phyloP scores from a whole-genome alignment of 495 filamentous ascomycete species.

The Penicillium silybi region DNA sequence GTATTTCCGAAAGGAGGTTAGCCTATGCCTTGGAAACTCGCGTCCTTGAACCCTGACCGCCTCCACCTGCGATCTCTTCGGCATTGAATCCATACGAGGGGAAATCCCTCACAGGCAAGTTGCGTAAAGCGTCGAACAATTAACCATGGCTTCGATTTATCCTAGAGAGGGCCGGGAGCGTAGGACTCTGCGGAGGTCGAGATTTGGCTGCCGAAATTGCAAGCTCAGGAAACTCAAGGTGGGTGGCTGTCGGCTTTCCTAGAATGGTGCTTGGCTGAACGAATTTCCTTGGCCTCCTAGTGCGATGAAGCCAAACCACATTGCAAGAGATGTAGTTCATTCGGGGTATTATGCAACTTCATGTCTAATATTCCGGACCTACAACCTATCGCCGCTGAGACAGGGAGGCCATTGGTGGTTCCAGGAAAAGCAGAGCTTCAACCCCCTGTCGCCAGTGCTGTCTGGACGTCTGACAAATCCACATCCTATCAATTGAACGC shows the following conservation, averaged over 20 bases:
- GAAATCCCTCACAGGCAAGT: conserved; percentile 12
- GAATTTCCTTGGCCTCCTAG: conserved; percentile 15
- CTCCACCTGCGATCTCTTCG: conserved; percentile 1
- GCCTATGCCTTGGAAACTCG: conserved; percentile 1
- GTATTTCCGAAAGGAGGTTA: conserved; percentile 18
- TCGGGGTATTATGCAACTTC: conserved; percentile 44
- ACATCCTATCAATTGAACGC: conserved; percentile 31
- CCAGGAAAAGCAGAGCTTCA: conserved; percentile 15
- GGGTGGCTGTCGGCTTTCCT: conserved; percentile 3
- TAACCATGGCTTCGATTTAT: conserved; percentile 16
- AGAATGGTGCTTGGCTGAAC: conserved; percentile 9
- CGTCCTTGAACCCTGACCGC: background rate
- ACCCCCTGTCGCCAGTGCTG: conserved; percentile 23
- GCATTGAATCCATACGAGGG: background rate
- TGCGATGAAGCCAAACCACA: conserved; percentile 45
- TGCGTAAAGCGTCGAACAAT: conserved; percentile 1
- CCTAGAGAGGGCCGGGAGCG: conserved; percentile 7
- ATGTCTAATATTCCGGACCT: conserved; percentile 34
- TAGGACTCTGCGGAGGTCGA: conserved; percentile 25
- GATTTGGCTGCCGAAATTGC: conserved; percentile 48
- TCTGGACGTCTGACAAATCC: conserved; percentile 29
- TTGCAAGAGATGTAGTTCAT: conserved; percentile 42
- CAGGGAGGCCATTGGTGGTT: conserved; percentile 14
- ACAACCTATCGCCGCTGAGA: conserved; percentile 28
- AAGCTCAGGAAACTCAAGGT: conserved; percentile 50